Percentiles rank a stretch among this genome's conserved stretches.
Conservation (phyloP, 345 rosid species). For the Eucalyptus dawsonii region DNA sequence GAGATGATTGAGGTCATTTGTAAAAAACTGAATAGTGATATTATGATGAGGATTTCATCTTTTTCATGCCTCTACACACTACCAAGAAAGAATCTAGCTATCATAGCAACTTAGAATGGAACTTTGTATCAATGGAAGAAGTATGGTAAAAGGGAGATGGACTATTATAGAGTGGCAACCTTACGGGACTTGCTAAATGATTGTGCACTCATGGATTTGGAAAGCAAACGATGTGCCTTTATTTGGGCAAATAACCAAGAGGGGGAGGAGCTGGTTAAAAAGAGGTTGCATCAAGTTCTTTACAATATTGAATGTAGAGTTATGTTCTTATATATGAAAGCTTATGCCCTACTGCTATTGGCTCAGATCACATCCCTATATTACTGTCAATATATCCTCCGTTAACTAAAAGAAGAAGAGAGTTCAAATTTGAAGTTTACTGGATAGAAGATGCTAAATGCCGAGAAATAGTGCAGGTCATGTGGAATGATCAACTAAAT, state of each 20-base stretch:
- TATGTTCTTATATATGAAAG: too few species aligned
- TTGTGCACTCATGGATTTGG: background rate
- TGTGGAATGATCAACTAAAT: background rate
- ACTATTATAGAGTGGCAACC: background rate
- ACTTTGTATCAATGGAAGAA: background rate
- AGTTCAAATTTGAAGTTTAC: background rate
- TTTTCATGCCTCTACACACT: background rate
- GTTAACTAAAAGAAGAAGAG: too few species aligned
- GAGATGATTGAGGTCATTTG: too few species aligned
- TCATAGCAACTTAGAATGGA: background rate
- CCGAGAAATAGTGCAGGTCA: too few species aligned
- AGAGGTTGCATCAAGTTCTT: background rate
- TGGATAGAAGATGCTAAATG: too few species aligned
- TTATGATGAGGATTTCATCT: too few species aligned
- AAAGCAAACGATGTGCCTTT: background rate
- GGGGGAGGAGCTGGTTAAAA: background rate
- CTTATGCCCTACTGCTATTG: background rate
- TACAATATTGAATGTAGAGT: background rate
- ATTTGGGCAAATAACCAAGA: background rate
- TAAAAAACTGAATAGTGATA: too few species aligned
- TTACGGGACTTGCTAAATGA: too few species aligned
- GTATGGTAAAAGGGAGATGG: background rate
- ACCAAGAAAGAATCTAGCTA: background rate
- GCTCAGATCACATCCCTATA: background rate
- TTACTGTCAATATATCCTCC: background rate